phyloP scores from a whole-genome alignment of 768 basidiomycete species.

The Rickenella mellea region DNA sequence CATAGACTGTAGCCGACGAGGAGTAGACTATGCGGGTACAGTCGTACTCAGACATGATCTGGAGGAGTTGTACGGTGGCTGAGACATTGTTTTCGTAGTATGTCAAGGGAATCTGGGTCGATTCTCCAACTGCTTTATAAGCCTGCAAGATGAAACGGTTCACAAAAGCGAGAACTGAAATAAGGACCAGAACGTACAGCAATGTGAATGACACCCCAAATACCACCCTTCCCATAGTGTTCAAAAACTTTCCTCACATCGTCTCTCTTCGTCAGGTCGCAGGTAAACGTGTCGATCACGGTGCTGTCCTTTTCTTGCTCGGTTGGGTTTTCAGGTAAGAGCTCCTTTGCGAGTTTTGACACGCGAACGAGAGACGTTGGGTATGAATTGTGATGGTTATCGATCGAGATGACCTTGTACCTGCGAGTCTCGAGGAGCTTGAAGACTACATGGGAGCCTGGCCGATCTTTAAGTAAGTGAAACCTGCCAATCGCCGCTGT shows the following conservation, averaged over 20 bases:
- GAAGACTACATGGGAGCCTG: constrained; percentile 92
- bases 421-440: constrained; percentile 75
- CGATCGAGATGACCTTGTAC: constrained; percentile 90
- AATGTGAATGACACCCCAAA: constrained; percentile 95
- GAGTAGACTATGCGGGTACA: constrained; percentile 91
- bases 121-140: constrained; percentile 96
- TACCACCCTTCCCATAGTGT: constrained; percentile 77
- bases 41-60: constrained; percentile 78
- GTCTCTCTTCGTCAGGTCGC: constrained; percentile 66
- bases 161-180: constrained; percentile 2
- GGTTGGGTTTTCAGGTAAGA: constrained; percentile 57
- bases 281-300: constrained; percentile 56
- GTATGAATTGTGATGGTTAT: constrained; percentile 91
- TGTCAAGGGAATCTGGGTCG: constrained; percentile 81
- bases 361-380: constrained; percentile 68
- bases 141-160: constrained; percentile 43
- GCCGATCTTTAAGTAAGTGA: constrained; percentile 6
- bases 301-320: constrained; percentile 63
- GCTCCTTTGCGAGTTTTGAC: constrained; percentile 66
- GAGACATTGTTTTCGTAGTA: constrained; percentile 94
- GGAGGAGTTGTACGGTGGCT: constrained; percentile 78
- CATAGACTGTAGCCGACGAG: constrained; percentile 97
- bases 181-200: constrained; percentile 48
- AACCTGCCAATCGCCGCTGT: constrained; percentile 1
- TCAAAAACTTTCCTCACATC: constrained; percentile 75